phyloP scores from a whole-genome alignment of 768 basidiomycete genomes.

The Mycena sanguinolenta region DNA sequence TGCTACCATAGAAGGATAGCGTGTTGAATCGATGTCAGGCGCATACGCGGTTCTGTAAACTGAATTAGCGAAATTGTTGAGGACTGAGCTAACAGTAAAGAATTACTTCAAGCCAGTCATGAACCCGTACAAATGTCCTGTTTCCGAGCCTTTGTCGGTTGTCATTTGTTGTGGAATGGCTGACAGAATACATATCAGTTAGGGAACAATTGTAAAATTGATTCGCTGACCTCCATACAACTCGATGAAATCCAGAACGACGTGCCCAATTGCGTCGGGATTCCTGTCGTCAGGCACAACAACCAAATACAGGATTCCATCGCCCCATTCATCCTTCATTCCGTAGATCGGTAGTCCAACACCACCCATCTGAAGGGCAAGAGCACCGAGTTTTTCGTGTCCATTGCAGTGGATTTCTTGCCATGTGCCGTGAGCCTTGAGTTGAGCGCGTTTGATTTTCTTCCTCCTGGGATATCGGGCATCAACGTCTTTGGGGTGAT shows the following conservation, averaged over 20 bases:
- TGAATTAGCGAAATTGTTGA: too few species aligned
- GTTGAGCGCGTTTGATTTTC: too few species aligned
- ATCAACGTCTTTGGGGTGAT: too few species aligned
- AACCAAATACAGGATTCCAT: conserved; percentile 38
- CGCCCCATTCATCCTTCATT: conserved; percentile 41
- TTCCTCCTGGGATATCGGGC: too few species aligned
- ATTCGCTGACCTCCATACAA: conserved; percentile 25
- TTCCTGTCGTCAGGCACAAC: conserved; percentile 41
- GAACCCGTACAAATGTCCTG: conserved; percentile 35
- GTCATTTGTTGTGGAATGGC: conserved; percentile 41
- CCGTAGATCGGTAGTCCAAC: conserved; percentile 40
- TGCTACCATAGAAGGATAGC: conserved; percentile 20
- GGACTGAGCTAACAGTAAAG: too few species aligned
- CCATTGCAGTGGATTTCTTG: too few species aligned
- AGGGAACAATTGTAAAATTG: too few species aligned
- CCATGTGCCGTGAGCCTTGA: too few species aligned
- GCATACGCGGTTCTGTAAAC: conserved; percentile 35
- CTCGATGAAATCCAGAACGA: too few species aligned
- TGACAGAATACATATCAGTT: not conserved
- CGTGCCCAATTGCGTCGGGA: conserved; percentile 40
- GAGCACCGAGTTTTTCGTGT: too few species aligned
- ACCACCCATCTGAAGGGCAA: conserved; percentile 42
- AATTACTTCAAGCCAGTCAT: not conserved
- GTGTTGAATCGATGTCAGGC: conserved; percentile 36
- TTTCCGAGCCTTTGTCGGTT: conserved; percentile 41